Evolutionary conservation across 257 asterid genomes (phyloP).

Genomic region (Nicotiana tomentosiformis): DNA sequence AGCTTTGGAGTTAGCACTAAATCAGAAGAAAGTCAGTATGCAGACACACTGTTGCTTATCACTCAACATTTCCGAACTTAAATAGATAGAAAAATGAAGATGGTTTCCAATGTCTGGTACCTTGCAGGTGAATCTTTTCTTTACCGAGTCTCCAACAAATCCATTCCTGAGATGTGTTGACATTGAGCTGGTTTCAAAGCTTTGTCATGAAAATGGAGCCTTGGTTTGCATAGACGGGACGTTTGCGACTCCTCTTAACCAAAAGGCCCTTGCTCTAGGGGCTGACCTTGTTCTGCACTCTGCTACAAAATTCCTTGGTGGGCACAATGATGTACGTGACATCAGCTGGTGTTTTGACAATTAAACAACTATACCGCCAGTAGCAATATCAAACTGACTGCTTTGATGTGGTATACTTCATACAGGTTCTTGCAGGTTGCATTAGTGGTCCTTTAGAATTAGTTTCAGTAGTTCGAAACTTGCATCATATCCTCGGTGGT

Average conservation of each 20-base stretch:
- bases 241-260: slow-evolving; percentile 94
- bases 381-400: background rate
- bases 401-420: background rate
- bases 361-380: background rate
- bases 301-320: slow-evolving; percentile 81
- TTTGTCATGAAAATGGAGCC: slow-evolving; percentile 82
- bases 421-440: slow-evolving; percentile 83
- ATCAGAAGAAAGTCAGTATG: slow-evolving; percentile 54
- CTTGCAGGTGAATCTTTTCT: slow-evolving; percentile 71
- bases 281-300: slow-evolving; percentile 91
- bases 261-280: slow-evolving; percentile 87
- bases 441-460: slow-evolving; percentile 79
- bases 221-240: slow-evolving; percentile 85
- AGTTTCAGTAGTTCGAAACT: slow-evolving; percentile 57
- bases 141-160: slow-evolving; percentile 91
- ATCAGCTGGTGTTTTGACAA: background rate
- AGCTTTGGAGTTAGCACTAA: slow-evolving; percentile 69
- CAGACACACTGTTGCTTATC: background rate
- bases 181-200: slow-evolving; percentile 81
- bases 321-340: slow-evolving; percentile 79
- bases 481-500: slow-evolving; percentile 94
- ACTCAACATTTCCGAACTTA: background rate
- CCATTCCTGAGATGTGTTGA: slow-evolving; percentile 94
- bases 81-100: background rate
- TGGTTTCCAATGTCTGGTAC: background rate